Conservation (phyloP, 306 rosid genomes). For the Luffa aegyptiaca region DNA sequence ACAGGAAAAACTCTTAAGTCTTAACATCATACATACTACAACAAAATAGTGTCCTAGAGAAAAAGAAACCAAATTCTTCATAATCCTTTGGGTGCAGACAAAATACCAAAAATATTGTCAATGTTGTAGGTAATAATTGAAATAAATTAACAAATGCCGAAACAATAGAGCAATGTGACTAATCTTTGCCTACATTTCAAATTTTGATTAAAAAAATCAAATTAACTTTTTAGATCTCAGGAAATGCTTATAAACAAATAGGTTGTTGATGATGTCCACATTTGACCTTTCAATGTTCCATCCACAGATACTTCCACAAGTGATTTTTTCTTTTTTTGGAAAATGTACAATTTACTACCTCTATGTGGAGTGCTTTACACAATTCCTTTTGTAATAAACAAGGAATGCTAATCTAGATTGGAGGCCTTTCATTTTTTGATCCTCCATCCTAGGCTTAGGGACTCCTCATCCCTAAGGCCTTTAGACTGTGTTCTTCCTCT, state of each 20-base stretch:
- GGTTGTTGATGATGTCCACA: background rate
- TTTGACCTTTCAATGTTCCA: background rate
- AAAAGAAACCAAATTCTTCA: background rate
- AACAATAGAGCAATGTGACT: background rate
- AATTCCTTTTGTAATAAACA: too few species aligned
- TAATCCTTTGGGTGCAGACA: background rate
- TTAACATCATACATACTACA: background rate
- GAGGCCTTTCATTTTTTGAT: too few species aligned
- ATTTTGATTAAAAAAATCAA: background rate
- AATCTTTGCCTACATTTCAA: background rate
- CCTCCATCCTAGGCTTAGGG: too few species aligned
- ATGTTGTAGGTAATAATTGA: background rate
- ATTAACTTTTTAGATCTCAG: background rate
- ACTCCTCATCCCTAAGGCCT: too few species aligned
- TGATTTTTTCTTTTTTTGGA: too few species aligned
- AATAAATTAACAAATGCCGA: background rate
- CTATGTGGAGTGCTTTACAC: too few species aligned
- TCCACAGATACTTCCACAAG: background rate
- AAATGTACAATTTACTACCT: too few species aligned
- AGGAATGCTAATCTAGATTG: too few species aligned
- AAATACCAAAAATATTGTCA: background rate
- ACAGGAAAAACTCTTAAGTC: background rate
- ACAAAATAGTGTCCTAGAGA: background rate
- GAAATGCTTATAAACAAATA: background rate
- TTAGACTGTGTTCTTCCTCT: too few species aligned